Base-by-base conservation (phyloP, 2,329 filamentous ascomycete species). In the Apiospora pterosperma region DNA sequence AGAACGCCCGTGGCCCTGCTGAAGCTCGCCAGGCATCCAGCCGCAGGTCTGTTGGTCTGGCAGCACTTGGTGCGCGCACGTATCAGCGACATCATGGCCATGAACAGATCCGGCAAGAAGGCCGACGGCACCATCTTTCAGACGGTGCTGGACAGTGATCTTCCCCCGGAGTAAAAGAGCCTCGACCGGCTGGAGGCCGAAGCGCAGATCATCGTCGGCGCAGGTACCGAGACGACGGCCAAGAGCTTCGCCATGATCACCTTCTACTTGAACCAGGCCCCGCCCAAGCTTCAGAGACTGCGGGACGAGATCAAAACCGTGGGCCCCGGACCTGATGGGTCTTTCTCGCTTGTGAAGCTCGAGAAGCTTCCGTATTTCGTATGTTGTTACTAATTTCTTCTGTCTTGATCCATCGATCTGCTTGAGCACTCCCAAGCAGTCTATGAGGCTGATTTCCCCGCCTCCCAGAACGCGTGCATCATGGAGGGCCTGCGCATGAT, bases 211-310 rank as follows among this genome's bases (percentile, higher is more conserved):
- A 23, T 73, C n/a, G 23, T 76, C 1, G 74, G 70, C 7, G 75
- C 74, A 16, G 76, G 76, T 34, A 71, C 76, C n/a, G 72, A 74
- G 38, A 75, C 74, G 8, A 73, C 72, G 14, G 70, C 68, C 61
- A 68, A 67, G 36, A 69, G 64, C 19, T 67, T 74, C 11, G 69
- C 70, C 4, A 66, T 71, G 7, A 70, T 75, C 25, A 69, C 69
- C 0, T 75, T 69, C 63, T 65, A 72, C 59, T 62, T 75, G 1
- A 68, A 75, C 12, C 64, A 65, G 12, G 62, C 72, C 39, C 71
- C 72, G 11, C 16, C 16, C 1, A 55, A 55, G 48, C 48, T 6
- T 19, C 48, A 34, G 28, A 31, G 48, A 7, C 65, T 74, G n/a
- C 71, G 67, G 61, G 38, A 68, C 5, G 69, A 71, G 28, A 65